Percentiles rank a stretch among this genome's conserved stretches.
These are phyloP conservation scores for Puccinellia tenuiflora DNA, from an alignment of 176 grass and related monocot species.

Conservation along the genomic window DNA sequence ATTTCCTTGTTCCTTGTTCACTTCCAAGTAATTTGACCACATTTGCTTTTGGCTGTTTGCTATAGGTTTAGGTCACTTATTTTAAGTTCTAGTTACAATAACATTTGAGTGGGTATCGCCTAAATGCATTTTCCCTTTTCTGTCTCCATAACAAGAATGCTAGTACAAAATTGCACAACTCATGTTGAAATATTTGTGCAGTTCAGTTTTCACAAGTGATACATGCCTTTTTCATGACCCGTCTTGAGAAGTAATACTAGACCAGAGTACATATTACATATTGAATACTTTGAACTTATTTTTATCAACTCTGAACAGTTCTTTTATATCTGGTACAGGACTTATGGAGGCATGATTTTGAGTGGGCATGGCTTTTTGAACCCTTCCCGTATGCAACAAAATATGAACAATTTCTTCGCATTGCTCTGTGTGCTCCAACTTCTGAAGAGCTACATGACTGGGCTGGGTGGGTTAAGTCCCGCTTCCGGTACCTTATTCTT, in stretches of 20 bases:
- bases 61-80: background rate
- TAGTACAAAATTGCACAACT: background rate
- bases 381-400: conserved; percentile 41
- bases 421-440: conserved; percentile 40
- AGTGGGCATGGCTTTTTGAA: conserved; percentile 52
- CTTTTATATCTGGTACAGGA: conserved; percentile 33
- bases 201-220: background rate
- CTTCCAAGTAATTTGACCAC: background rate
- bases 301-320: background rate
- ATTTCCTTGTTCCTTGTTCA: conserved; percentile 17
- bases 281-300: background rate
- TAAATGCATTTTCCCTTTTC: background rate
- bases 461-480: conserved; percentile 75
- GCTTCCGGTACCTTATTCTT: conserved; percentile 47
- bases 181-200: background rate
- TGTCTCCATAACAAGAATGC: background rate
- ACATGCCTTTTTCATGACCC: background rate
- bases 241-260: background rate
- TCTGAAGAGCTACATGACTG: conserved; percentile 49
- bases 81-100: background rate
- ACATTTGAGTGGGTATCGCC: background rate
- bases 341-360: conserved; percentile 26
- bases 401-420: conserved; percentile 42
- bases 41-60: background rate
- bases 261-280: background rate